Evolutionary conservation across 192 early-diverging fungal genomes (phyloP).

Genomic region (Spizellomyces sp.): DNA sequence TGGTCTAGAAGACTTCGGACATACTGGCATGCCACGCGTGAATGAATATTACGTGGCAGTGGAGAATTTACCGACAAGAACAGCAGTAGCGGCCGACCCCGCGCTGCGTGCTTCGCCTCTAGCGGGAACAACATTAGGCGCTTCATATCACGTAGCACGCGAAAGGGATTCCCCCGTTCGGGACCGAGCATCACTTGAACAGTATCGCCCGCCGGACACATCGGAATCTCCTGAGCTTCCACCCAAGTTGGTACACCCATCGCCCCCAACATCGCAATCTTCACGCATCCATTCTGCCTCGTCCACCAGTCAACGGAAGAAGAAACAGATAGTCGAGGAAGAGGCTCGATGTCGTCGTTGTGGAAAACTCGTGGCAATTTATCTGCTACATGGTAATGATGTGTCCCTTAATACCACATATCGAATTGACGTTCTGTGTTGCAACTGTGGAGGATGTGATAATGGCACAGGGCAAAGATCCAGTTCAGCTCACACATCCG

Average conservation of each 20-base stretch:
- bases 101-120: neutral
- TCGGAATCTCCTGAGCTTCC: neutral
- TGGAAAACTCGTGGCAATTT: slow-evolving; percentile 7
- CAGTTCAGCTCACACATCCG: neutral
- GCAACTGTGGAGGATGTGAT: neutral
- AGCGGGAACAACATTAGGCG: neutral
- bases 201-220: neutral
- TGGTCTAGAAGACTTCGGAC: slow-evolving; percentile 30
- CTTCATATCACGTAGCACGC: neutral
- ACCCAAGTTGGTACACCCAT: neutral
- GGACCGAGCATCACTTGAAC: neutral
- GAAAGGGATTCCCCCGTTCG: neutral
- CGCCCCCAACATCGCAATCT: neutral
- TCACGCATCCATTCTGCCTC: neutral
- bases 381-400: slow-evolving; percentile 22
- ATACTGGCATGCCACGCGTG: slow-evolving; percentile 1
- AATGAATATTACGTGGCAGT: neutral
- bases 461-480: neutral
- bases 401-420: slow-evolving; percentile 1
- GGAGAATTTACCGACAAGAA: neutral
- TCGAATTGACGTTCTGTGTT: slow-evolving; percentile 19
- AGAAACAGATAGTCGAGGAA: slow-evolving; percentile 22
- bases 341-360: slow-evolving; percentile 19
- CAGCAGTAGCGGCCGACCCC: neutral
- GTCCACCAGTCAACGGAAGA: slow-evolving; percentile 5